A percentile compares a stretch with the other conserved stretches of the same genome.
phyloP scores from a whole-genome alignment of 441 rosid genomes.

The Populus hybrid region DNA sequence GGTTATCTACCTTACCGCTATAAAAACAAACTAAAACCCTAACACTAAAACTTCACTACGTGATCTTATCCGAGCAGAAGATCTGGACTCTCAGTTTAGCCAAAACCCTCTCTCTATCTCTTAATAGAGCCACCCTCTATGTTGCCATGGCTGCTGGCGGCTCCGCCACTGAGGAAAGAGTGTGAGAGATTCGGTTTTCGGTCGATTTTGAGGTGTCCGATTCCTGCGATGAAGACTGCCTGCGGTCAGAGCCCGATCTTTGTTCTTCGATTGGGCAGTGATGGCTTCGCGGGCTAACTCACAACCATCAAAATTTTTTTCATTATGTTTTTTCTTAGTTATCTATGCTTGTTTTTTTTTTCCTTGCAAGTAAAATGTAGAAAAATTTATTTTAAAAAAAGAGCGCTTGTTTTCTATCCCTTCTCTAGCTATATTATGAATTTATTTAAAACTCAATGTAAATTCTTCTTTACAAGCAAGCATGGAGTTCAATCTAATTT shows the following conservation, averaged over 20 bases:
- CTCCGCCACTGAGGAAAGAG: constrained; percentile 12
- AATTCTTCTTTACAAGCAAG: background rate
- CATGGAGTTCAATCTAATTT: no score
- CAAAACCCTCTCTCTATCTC: background rate
- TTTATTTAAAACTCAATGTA: no score
- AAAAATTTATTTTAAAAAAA: no score
- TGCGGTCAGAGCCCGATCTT: constrained; percentile 48
- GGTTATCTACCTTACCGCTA: background rate
- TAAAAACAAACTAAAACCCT: constrained; percentile 14
- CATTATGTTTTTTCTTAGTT: background rate
- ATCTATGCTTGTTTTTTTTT: background rate
- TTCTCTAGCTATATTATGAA: background rate
- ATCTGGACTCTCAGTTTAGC: constrained; percentile 1
- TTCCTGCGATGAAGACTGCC: constrained; percentile 66
- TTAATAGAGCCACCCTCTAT: constrained; percentile 32
- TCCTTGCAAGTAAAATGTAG: background rate
- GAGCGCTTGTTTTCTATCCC: background rate
- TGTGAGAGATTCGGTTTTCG: constrained; percentile 12
- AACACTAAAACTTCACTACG: constrained; percentile 16
- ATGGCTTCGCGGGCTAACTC: constrained; percentile 54
- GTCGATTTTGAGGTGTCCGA: constrained; percentile 20
- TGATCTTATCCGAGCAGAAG: constrained; percentile 74
- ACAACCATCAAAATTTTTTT: background rate
- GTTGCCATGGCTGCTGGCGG: constrained; percentile 31
- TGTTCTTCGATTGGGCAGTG: constrained; percentile 32